A percentile compares a stretch with the other conserved stretches of the same genome.
Evolutionary conservation across 495 filamentous ascomycete species (phyloP).

Genomic region (Rhizodiscina lignyota): DNA sequence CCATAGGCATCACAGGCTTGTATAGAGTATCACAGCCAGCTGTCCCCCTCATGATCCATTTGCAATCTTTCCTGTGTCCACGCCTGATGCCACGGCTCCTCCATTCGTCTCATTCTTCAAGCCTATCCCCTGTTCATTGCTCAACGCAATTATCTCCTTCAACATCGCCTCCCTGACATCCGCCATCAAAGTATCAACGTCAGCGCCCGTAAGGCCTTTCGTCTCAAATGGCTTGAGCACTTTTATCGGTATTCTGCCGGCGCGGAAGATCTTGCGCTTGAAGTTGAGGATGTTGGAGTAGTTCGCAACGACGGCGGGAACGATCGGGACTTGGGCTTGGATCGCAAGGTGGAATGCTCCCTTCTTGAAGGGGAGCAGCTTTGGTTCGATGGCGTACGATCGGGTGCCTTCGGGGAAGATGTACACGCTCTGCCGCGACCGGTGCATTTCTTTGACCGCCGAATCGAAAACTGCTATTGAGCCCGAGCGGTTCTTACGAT

Average conservation of each 20-base stretch:
- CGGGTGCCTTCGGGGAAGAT: slow-evolving; percentile 78
- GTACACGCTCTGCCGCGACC: slow-evolving; percentile 67
- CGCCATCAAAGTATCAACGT: slow-evolving; percentile 66
- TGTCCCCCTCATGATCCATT: too few relatives aligned
- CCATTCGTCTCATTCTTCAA: background rate
- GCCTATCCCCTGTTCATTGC: too few relatives aligned
- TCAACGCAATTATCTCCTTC: slow-evolving; percentile 37
- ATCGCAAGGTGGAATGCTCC: slow-evolving; percentile 94
- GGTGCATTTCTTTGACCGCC: slow-evolving; percentile 63
- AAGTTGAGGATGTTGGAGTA: slow-evolving; percentile 71
- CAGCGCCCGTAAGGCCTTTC: slow-evolving; percentile 52
- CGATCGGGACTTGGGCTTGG: slow-evolving; percentile 81
- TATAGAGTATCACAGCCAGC: too few relatives aligned
- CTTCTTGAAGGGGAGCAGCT: slow-evolving; percentile 87
- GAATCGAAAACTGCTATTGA: slow-evolving; percentile 75
- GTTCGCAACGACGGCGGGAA: slow-evolving; percentile 75
- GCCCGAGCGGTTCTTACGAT: slow-evolving; percentile 62
- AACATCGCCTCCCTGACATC: slow-evolving; percentile 66
- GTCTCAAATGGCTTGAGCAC: slow-evolving; percentile 79
- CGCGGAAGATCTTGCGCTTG: slow-evolving; percentile 48
- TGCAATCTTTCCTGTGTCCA: too few relatives aligned
- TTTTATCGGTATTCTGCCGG: slow-evolving; percentile 44
- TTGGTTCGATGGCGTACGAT: slow-evolving; percentile 68
- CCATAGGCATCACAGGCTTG: too few relatives aligned
- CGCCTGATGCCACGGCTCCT: background rate